Percentiles rank a stretch among this genome's conserved stretches.
These are phyloP conservation scores for Sugiyamaella paludigena DNA, from an alignment of 1,139 yeast species.

Conservation along the genomic window DNA sequence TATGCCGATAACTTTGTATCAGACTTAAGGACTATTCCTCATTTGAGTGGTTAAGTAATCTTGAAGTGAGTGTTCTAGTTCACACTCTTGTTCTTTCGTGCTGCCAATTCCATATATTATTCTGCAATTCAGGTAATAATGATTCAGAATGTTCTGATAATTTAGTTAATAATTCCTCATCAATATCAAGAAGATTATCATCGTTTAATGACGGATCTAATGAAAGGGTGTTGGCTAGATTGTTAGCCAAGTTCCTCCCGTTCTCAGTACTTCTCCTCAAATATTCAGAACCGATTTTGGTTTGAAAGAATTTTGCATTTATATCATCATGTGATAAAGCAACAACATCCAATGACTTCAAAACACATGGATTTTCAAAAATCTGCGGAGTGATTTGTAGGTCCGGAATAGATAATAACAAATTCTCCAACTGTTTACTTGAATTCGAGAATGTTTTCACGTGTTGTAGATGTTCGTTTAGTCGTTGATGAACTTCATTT, in stretches of 20 bases:
- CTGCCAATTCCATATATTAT: constrained; percentile 1
- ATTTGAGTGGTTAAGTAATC: too few species aligned
- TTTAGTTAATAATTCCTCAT: constrained; percentile 14
- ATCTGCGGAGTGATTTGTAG: constrained; percentile 8
- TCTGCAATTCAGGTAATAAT: constrained; percentile 15
- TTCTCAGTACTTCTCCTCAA: constrained; percentile 11
- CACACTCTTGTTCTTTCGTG: too few species aligned
- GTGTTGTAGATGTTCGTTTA: constrained; percentile 22
- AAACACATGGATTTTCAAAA: constrained; percentile 14
- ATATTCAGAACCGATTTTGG: constrained; percentile 21
- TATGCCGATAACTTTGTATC: too few species aligned
- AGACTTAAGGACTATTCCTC: too few species aligned
- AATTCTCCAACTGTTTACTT: constrained; percentile 22
- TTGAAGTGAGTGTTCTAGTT: too few species aligned
- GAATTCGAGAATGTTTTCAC: constrained; percentile 23
- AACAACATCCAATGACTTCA: constrained; percentile 25
- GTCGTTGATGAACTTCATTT: constrained; percentile 13
- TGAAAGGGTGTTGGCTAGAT: not conserved
- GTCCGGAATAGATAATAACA: constrained; percentile 21
- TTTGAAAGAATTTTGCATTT: constrained; percentile 20
- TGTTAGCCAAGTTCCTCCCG: not conserved
- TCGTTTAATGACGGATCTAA: not conserved
- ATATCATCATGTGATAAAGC: constrained; percentile 27
- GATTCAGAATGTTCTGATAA: constrained; percentile 12
- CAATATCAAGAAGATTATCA: constrained; percentile 7